phyloP scores from a whole-genome alignment of 2,329 filamentous ascomycete genomes.

The Cryphonectria carpinicola region DNA sequence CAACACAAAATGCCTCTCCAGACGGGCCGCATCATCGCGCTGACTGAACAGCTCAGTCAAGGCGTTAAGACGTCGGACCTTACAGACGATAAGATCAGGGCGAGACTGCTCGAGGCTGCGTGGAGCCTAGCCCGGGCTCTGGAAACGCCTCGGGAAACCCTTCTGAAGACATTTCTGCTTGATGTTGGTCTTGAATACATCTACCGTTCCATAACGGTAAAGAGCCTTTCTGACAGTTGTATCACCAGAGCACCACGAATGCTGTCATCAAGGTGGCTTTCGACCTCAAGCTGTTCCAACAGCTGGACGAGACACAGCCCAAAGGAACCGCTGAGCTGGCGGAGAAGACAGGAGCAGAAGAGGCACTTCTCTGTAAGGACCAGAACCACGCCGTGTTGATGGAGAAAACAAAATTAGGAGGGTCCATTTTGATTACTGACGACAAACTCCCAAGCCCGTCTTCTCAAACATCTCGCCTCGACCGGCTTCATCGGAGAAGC shows the following conservation, averaged over 20 bases:
- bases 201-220: neutral
- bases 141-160: constrained; percentile 8
- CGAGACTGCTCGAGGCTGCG: neutral
- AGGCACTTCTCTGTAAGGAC: neutral
- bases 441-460: neutral
- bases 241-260: neutral
- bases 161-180: constrained; percentile 5
- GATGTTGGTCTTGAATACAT: neutral
- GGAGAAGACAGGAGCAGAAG: constrained; percentile 9
- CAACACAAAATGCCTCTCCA: constrained; percentile 1
- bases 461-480: constrained; percentile 16
- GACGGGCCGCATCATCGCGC: neutral
- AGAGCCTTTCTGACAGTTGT: neutral
- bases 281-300: constrained; percentile 3
- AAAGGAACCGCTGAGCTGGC: constrained; percentile 11
- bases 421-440: neutral
- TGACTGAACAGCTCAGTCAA: constrained; percentile 10
- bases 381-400: neutral
- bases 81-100: neutral
- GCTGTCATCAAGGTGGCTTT: neutral
- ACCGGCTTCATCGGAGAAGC: constrained; percentile 4
- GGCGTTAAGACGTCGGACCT: neutral
- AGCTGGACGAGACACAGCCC: neutral
- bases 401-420: neutral
- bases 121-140: neutral